Evolutionary conservation across 352 stramenopile species (phyloP).

Genomic region (Pythium dissimile): DNA sequence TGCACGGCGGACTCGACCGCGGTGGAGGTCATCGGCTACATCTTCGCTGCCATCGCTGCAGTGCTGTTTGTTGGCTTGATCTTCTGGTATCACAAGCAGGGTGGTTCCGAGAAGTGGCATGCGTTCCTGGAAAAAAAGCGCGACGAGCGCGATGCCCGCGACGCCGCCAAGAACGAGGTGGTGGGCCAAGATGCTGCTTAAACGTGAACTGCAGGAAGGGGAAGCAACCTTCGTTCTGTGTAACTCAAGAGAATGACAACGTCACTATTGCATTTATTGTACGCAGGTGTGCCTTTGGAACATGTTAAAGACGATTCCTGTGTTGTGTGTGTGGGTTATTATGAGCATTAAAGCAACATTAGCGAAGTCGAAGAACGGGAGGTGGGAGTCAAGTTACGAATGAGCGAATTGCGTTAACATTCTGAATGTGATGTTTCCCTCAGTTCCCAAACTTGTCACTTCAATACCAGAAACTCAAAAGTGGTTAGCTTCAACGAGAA

Average conservation of each 20-base stretch:
- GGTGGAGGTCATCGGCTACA: conserved; percentile 4
- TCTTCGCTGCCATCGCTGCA: background rate
- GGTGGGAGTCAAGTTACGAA: too few species aligned
- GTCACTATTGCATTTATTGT: too few species aligned
- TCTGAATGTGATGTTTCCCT: too few species aligned
- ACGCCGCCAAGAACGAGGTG: background rate
- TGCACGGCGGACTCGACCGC: conserved; percentile 6
- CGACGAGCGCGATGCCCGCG: background rate
- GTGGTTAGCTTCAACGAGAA: too few species aligned
- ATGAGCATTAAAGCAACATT: too few species aligned
- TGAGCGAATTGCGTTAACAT: too few species aligned
- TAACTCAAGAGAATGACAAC: background rate
- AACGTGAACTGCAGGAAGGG: background rate
- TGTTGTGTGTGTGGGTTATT: too few species aligned
- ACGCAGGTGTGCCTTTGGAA: too few species aligned
- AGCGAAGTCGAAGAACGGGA: too few species aligned
- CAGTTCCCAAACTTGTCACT: too few species aligned
- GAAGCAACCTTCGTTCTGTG: background rate
- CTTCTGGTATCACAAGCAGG: conserved; percentile 7
- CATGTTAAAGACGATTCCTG: too few species aligned
- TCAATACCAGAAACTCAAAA: too few species aligned
- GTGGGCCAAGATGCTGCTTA: background rate
- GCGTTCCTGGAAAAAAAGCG: background rate
- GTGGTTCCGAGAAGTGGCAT: background rate
- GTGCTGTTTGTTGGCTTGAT: background rate